Percentiles rank a stretch among this genome's conserved stretches.
These are phyloP conservation scores for Kwoniella dejecticola DNA, from an alignment of 768 basidiomycete genomes.

Conservation along the genomic window DNA sequence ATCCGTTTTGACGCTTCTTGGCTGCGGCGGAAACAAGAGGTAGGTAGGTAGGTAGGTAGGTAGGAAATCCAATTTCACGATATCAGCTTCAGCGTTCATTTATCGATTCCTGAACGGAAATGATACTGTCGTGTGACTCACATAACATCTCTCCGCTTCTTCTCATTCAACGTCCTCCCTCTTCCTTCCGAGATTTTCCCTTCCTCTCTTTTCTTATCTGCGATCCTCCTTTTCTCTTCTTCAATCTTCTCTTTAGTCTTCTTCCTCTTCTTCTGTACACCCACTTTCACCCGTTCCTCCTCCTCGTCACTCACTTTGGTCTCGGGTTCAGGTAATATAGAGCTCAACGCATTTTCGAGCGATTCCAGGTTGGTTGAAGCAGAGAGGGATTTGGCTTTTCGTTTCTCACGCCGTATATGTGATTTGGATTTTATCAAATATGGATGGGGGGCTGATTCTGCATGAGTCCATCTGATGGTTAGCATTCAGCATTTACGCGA, in stretches of 20 bases:
- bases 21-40: constrained; percentile 12
- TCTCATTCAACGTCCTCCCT: constrained; percentile 49
- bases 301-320: no score
- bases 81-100: no score
- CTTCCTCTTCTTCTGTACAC: constrained; percentile 8
- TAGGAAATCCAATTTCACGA: no score
- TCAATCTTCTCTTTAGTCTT: constrained; percentile 14
- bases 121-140: constrained; percentile 25
- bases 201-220: constrained; percentile 19
- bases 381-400: constrained; percentile 41
- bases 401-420: constrained; percentile 43
- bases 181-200: constrained; percentile 48
- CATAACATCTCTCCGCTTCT: constrained; percentile 49
- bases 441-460: constrained; percentile 33
- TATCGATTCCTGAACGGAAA: neutral
- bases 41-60: neutral
- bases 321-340: constrained; percentile 13
- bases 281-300: no score
- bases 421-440: constrained; percentile 41
- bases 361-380: constrained; percentile 36
- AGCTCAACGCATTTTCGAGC: constrained; percentile 26
- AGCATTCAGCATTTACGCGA: neutral
- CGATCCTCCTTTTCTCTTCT: constrained; percentile 8
- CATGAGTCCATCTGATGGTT: neutral
- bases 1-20: constrained; percentile 33